phyloP scores from a whole-genome alignment of 441 rosid genomes.

The Populus hybrid region DNA sequence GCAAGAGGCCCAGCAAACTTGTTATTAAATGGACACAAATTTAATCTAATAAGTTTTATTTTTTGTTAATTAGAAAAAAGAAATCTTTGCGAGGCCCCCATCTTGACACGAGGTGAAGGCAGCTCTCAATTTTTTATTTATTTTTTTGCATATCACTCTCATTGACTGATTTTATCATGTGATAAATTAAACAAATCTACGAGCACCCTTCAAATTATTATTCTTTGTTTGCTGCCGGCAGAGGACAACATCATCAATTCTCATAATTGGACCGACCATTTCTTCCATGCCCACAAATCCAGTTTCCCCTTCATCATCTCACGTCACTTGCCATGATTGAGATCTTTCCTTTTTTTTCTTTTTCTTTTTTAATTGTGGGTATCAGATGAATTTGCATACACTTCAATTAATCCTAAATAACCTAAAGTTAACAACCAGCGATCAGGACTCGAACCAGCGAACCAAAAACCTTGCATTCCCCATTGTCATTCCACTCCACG shows the following conservation, averaged over 20 bases:
- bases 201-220: background rate
- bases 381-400: no score
- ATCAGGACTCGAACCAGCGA: no score
- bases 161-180: background rate
- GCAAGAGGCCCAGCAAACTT: no score
- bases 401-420: no score
- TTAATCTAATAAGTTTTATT: background rate
- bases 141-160: background rate
- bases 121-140: no score
- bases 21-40: background rate
- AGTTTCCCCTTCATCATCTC: background rate
- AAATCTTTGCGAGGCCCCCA: background rate
- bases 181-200: background rate
- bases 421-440: no score
- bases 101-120: background rate
- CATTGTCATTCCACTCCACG: no score
- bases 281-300: background rate
- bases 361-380: no score
- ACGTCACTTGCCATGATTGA: no score
- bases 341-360: no score
- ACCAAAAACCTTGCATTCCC: no score
- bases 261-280: constrained; percentile 8
- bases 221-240: background rate
- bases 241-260: background rate
- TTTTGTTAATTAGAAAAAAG: background rate